Conservation (phyloP, 768 basidiomycete genomes). For the Collybiopsis luxurians region DNA sequence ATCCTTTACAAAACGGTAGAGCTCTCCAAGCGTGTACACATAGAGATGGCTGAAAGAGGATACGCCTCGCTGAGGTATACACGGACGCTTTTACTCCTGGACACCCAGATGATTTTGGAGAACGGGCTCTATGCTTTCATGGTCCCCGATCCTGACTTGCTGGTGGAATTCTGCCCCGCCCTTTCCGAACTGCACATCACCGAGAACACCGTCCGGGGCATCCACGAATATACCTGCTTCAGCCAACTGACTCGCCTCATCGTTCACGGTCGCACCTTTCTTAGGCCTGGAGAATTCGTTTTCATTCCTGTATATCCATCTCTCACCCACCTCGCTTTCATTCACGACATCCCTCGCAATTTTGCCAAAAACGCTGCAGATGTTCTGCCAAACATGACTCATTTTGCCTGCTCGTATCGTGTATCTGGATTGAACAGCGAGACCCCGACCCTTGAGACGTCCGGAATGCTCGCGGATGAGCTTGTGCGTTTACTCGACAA, state of each 20-base stretch:
- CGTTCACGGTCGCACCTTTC: conserved; percentile 1
- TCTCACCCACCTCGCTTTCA: conserved; percentile 5
- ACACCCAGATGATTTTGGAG: neutral
- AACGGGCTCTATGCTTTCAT: neutral
- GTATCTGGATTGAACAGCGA: conserved; percentile 1
- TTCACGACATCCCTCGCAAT: conserved; percentile 6
- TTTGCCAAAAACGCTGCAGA: conserved; percentile 1
- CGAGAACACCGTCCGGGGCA: neutral
- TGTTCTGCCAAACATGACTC: neutral
- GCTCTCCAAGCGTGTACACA: neutral
- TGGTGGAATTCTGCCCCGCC: neutral
- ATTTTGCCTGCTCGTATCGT: conserved; percentile 5
- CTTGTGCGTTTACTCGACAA: neutral
- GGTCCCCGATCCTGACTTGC: neutral
- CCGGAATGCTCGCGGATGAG: neutral
- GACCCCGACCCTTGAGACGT: neutral
- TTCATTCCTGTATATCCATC: conserved; percentile 1
- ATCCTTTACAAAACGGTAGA: conserved; percentile 4
- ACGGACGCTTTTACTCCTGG: neutral
- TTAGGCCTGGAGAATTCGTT: conserved; percentile 1
- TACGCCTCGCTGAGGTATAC: neutral
- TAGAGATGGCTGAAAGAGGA: neutral
- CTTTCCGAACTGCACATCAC: neutral
- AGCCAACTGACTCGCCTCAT: neutral
- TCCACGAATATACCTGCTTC: neutral